Percentiles rank a stretch among this genome's conserved stretches.
phyloP scores from a whole-genome alignment of 2,329 filamentous ascomycete genomes.

The Colletotrichum noveboracense region DNA sequence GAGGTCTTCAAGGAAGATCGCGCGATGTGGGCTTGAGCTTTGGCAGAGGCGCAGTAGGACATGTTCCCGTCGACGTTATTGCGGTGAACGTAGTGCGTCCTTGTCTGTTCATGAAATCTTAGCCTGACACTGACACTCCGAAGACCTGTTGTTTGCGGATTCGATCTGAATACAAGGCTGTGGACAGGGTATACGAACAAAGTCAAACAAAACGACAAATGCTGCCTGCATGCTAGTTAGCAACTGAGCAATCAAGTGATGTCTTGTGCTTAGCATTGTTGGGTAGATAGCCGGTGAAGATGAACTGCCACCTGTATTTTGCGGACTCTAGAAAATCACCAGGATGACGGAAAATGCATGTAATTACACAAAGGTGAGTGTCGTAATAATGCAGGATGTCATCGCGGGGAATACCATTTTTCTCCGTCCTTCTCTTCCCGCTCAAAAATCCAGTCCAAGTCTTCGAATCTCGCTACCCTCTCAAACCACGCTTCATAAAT shows the following conservation, averaged over 20 bases:
- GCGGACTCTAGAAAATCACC: fast-evolving
- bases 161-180: too few relatives aligned
- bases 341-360: neutral
- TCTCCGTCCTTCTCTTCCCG: neutral
- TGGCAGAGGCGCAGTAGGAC: too few relatives aligned
- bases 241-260: neutral
- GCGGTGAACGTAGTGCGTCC: neutral
- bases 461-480: neutral
- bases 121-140: too few relatives aligned
- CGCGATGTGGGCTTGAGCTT: too few relatives aligned
- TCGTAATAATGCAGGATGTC: neutral
- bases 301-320: fast-evolving
- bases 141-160: fast-evolving
- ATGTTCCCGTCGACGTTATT: fast-evolving
- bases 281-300: too few relatives aligned
- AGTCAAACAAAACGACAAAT: too few relatives aligned
- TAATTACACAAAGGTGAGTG: neutral
- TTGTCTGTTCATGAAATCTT: neutral
- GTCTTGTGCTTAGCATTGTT: neutral
- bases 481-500: neutral
- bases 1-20: too few relatives aligned
- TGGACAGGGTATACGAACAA: too few relatives aligned
- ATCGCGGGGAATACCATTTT: neutral
- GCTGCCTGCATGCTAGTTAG: too few relatives aligned
- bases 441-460: neutral